Evolutionary conservation across 208 protist genomes (phyloP).

Genomic region (Acanthamoeba royreba): DNA sequence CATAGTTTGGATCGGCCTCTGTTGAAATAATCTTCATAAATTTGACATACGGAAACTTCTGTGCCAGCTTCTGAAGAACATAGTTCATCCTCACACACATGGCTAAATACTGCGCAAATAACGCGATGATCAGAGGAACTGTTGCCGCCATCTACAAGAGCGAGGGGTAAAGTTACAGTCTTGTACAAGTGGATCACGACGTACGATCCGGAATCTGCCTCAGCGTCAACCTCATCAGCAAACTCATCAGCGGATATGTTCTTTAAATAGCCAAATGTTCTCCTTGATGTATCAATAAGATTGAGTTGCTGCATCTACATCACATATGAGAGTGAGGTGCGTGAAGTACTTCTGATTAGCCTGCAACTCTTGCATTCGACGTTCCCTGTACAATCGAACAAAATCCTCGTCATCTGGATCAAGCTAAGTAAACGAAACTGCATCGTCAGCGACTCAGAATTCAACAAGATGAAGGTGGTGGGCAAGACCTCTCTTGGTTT

Average conservation of each 20-base stretch:
- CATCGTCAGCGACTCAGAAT: no score
- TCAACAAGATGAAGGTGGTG: not conserved
- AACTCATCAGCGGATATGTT: not conserved
- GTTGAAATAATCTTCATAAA: not conserved
- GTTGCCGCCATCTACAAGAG: not conserved
- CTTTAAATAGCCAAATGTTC: not conserved
- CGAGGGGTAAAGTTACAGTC: not conserved
- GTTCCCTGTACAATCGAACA: slow-evolving; percentile 1
- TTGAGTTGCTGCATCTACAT: not conserved
- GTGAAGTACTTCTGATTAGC: not conserved
- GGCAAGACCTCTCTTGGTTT: not conserved
- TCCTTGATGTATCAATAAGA: not conserved
- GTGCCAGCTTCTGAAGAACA: slow-evolving; percentile 4
- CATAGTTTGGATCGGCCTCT: not conserved
- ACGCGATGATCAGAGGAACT: not conserved
- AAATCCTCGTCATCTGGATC: slow-evolving; percentile 22
- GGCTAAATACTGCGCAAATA: not conserved
- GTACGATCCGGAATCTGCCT: not conserved
- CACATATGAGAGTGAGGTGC: not conserved
- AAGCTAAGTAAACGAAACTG: not conserved
- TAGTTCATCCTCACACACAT: slow-evolving; percentile 33
- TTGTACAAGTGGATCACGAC: slow-evolving; percentile 15
- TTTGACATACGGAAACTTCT: slow-evolving; percentile 25
- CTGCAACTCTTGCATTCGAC: not conserved
- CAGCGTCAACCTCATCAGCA: not conserved